A percentile compares a stretch with the other conserved stretches of the same genome.
phyloP scores from a whole-genome alignment of 2,329 filamentous ascomycete species.

The Exophiala mesophila region DNA sequence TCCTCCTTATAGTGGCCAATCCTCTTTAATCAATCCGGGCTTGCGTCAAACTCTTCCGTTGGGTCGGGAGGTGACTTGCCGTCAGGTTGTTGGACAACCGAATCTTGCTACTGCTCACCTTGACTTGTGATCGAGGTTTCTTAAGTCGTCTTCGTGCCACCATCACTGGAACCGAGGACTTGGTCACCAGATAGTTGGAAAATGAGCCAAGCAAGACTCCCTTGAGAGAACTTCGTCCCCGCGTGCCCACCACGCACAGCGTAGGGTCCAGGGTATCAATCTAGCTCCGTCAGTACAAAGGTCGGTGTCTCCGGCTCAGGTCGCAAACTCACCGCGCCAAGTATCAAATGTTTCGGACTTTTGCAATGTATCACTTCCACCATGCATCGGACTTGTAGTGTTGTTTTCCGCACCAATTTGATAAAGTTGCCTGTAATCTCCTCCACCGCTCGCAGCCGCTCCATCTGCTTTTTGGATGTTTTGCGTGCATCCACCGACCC shows the following conservation, averaged over 20 bases:
- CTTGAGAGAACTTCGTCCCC: constrained; percentile 86
- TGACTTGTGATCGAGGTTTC: constrained; percentile 62
- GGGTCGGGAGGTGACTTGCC: constrained; percentile 16
- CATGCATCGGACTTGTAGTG: constrained; percentile 85
- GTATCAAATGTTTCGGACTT: constrained; percentile 91
- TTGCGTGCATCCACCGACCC: constrained; percentile 47
- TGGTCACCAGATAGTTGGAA: constrained; percentile 94
- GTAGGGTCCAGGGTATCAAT: constrained; percentile 91
- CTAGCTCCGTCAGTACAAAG: constrained; percentile 31
- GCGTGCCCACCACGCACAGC: constrained; percentile 84
- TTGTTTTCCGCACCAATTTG: constrained; percentile 82
- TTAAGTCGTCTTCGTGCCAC: constrained; percentile 85
- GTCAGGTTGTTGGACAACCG: constrained; percentile 74
- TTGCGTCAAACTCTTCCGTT: constrained; percentile 25
- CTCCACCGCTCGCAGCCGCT: constrained; percentile 74
- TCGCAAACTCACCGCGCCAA: constrained; percentile 72
- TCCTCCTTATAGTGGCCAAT: no score
- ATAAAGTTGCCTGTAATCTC: constrained; percentile 79
- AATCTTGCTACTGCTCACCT: constrained; percentile 56
- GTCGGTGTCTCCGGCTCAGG: no score
- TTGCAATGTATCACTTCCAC: constrained; percentile 98
- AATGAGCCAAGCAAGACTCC: constrained; percentile 94
- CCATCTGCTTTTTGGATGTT: constrained; percentile 63
- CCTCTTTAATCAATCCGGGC: constrained; percentile 23
- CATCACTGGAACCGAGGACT: constrained; percentile 96